These are phyloP conservation scores for Pholiota molesta DNA, from an alignment of 768 basidiomycete species.

Conservation along the genomic window DNA sequence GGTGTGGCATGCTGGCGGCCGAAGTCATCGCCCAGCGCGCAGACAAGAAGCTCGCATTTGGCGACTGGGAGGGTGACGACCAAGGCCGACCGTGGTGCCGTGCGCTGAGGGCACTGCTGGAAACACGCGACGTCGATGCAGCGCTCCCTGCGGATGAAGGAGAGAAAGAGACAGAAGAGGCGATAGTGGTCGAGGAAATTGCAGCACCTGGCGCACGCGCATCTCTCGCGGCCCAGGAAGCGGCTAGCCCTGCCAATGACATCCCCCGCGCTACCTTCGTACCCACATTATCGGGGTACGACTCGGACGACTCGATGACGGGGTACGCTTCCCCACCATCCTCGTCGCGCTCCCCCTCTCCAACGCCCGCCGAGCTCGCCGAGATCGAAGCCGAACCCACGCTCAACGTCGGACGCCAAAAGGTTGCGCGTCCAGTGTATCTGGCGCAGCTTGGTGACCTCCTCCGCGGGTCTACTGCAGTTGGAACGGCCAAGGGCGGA, in stretches of 20 bases:
- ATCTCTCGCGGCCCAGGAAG: neutral
- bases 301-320: conserved; percentile 85
- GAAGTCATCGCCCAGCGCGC: conserved; percentile 71
- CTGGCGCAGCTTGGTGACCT: conserved; percentile 82
- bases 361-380: conserved; percentile 77
- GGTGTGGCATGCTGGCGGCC: conserved; percentile 91
- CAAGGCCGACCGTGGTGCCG: conserved; percentile 68
- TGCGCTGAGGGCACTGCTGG: conserved; percentile 55
- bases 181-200: conserved; percentile 12
- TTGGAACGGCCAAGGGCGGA: conserved; percentile 38
- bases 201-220: conserved; percentile 7
- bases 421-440: conserved; percentile 84
- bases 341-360: conserved; percentile 69
- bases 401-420: conserved; percentile 68
- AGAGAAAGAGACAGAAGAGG: neutral
- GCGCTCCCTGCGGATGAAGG: conserved; percentile 23
- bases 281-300: conserved; percentile 41
- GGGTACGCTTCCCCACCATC: conserved; percentile 71
- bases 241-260: neutral
- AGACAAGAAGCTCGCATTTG: conserved; percentile 76
- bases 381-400: conserved; percentile 89
- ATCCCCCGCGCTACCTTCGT: conserved; percentile 24
- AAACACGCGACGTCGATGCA: conserved; percentile 54
- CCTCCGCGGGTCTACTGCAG: conserved; percentile 56
- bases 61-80: conserved; percentile 80